Evolutionary conservation across 768 basidiomycete species (phyloP), one percentile per base, ranked within the genome.

Genomic region (Pulveroboletus ravenelii): DNA sequence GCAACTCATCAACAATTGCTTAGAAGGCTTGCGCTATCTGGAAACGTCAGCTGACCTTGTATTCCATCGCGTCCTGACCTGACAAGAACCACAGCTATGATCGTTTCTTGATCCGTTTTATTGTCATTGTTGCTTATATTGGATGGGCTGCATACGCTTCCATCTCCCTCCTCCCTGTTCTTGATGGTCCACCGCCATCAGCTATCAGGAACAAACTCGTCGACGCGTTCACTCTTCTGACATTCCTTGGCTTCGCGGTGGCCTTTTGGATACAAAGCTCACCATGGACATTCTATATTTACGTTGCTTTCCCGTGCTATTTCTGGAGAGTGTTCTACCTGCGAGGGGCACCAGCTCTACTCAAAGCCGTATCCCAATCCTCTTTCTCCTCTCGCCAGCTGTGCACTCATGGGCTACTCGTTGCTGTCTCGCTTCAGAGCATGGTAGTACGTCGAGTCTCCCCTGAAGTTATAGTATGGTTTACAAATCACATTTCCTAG

Each of bases 121-220:
- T 93, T 54, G 89, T 91, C 45, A 77, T 77, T 1, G 62, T 75
- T 7, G 89, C 87, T 1, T 93, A 93, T 65, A 63, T 76, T 3
- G 89, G 89, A 46, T 93, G 90, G 88, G 80, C 80, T 17, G 81
- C 80, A 1, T 91, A 81, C 64, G 72, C 80, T 6, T 79, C 82
- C 0, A 64, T 81, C 6, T 82, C 74, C 38, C 73, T 89, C 6
- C 68, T 87, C 46, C 71, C 78, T 23, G 72, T 77, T 9, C 54
- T 62, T 18, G 70, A 72, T 17, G 48, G 35, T 38, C 43, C 23
- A 5, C 39, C 20, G 18, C 32, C n/a, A 35, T 47, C 43, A 32
- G 18, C 35, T 25, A 14, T 36, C 32, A 43, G 20, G 15, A 31
- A 36, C 12, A 2, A 32, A 23, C 15, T 34, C 4, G 54, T 56